Percentiles rank a stretch among this genome's conserved stretches.
Conservation (phyloP, 2,329 filamentous ascomycete genomes). For the Shiraia bambusicola region DNA sequence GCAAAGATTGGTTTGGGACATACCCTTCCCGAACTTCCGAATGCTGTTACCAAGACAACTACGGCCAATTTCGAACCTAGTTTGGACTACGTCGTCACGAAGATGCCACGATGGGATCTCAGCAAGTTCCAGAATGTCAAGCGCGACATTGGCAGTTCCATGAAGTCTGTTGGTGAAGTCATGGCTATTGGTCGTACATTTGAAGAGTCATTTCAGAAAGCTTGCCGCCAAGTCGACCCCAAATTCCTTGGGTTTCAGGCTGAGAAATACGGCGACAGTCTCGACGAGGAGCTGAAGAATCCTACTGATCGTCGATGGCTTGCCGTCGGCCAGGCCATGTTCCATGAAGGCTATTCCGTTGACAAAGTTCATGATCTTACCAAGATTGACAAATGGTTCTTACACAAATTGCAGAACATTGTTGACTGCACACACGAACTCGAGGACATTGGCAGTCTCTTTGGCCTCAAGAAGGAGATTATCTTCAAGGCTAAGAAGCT, state of each 20-base stretch:
- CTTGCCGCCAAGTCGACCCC: slow-evolving; percentile 94
- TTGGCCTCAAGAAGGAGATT: slow-evolving; percentile 83
- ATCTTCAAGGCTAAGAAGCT: slow-evolving; percentile 93
- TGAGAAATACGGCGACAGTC: slow-evolving; percentile 80
- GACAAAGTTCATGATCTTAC: slow-evolving; percentile 89
- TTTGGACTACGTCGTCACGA: slow-evolving; percentile 96
- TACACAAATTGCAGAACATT: slow-evolving; percentile 97
- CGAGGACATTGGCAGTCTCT: slow-evolving; percentile 77
- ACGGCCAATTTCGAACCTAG: slow-evolving; percentile 98
- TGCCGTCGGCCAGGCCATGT: slow-evolving; percentile 95
- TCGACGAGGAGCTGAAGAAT: slow-evolving; percentile 87
- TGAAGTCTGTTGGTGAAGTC: slow-evolving; percentile 99
- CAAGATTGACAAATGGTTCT: slow-evolving; percentile 99
- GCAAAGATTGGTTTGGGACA: slow-evolving; percentile 98
- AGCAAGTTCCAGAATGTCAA: slow-evolving; percentile 99
- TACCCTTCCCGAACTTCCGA: slow-evolving; percentile 91
- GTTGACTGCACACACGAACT: slow-evolving; percentile 87
- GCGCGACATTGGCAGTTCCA: slow-evolving; percentile 93
- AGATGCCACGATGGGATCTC: slow-evolving; percentile 98
- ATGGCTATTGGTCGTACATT: slow-evolving; percentile 99
- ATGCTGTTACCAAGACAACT: slow-evolving; percentile 97
- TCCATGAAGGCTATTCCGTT: slow-evolving; percentile 92
- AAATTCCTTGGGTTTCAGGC: slow-evolving; percentile 91
- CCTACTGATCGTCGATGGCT: slow-evolving; percentile 97
- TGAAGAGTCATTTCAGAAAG: slow-evolving; percentile 98